These are phyloP conservation scores for Tulasnella sp. DNA, from an alignment of 768 basidiomycete genomes.

Conservation along the genomic window DNA sequence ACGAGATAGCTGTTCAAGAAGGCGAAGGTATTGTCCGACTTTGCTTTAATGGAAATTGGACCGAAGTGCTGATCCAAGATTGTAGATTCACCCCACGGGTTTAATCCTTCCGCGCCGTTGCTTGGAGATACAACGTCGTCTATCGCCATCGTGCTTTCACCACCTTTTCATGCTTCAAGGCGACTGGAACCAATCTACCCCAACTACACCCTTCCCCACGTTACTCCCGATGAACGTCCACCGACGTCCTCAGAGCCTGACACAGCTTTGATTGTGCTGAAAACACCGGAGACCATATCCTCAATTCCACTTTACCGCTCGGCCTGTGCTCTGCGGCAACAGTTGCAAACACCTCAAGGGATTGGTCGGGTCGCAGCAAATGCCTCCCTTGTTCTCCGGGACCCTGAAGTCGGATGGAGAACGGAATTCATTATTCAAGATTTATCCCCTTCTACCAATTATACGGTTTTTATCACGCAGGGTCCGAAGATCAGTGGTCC, in stretches of 20 bases:
- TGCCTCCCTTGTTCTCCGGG: slow-evolving; percentile 39
- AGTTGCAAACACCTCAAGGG: slow-evolving; percentile 25
- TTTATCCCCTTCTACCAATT: slow-evolving; percentile 55
- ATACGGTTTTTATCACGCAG: slow-evolving; percentile 52
- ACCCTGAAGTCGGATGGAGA: slow-evolving; percentile 42
- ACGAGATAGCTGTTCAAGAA: slow-evolving; percentile 47
- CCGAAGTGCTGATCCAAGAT: neutral
- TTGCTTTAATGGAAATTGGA: neutral
- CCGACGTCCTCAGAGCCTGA: slow-evolving; percentile 30
- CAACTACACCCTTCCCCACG: slow-evolving; percentile 58
- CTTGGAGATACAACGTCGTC: slow-evolving; percentile 65
- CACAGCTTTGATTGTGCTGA: slow-evolving; percentile 44
- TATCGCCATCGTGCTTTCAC: slow-evolving; percentile 61
- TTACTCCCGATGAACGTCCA: slow-evolving; percentile 34
- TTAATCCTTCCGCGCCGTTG: slow-evolving; percentile 35
- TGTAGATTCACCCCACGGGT: slow-evolving; percentile 39
- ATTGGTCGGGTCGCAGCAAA: slow-evolving; percentile 30
- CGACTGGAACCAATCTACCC: slow-evolving; percentile 41
- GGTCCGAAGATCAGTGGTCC: slow-evolving; percentile 49
- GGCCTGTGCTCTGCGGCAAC: slow-evolving; percentile 39
- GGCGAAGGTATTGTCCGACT: slow-evolving; percentile 24
- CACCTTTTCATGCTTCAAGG: slow-evolving; percentile 31
- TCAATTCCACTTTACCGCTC: slow-evolving; percentile 20
- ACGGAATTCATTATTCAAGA: slow-evolving; percentile 49
- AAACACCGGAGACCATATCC: slow-evolving; percentile 28